Conservation (phyloP, 2,329 filamentous ascomycete genomes). For the Pseudogymnoascus sp. region DNA sequence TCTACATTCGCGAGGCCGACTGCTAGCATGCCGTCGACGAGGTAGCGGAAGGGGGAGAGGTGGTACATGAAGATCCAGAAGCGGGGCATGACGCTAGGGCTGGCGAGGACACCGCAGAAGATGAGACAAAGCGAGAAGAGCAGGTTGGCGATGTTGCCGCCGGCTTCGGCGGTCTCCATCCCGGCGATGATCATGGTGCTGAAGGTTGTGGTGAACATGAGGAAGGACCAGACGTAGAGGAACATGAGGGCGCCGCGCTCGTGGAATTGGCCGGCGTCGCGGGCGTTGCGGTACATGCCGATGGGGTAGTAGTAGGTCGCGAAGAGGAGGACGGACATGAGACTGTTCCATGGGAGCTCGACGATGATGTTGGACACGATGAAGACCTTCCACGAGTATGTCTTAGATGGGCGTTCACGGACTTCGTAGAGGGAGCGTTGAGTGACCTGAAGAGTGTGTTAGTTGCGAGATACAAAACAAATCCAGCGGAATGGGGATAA, state of each 20-base stretch:
- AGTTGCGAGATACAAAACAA: neutral
- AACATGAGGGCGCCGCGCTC: slow-evolving; percentile 74
- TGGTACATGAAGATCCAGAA: slow-evolving; percentile 76
- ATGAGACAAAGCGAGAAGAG: slow-evolving; percentile 65
- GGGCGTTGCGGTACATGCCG: slow-evolving; percentile 59
- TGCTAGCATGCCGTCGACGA: slow-evolving; percentile 65
- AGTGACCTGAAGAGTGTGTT: slow-evolving; percentile 2
- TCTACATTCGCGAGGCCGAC: slow-evolving; percentile 59
- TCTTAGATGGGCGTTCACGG: slow-evolving; percentile 69
- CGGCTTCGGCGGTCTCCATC: slow-evolving; percentile 66
- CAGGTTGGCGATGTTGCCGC: slow-evolving; percentile 67
- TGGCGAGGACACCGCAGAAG: slow-evolving; percentile 68
- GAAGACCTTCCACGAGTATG: slow-evolving; percentile 64
- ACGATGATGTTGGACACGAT: slow-evolving; percentile 69
- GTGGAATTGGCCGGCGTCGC: slow-evolving; percentile 48
- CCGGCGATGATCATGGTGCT: slow-evolving; percentile 69
- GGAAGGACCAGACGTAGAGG: slow-evolving; percentile 65
- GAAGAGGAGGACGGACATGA: slow-evolving; percentile 71
- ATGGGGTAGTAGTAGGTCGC: slow-evolving; percentile 82
- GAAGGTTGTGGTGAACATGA: slow-evolving; percentile 76
- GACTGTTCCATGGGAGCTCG: slow-evolving; percentile 75
- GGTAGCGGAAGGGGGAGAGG: slow-evolving; percentile 48
- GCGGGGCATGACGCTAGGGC: slow-evolving; percentile 52
- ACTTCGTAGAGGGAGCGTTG: slow-evolving; percentile 51
- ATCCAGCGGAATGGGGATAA: slow-evolving; percentile 40